Evolutionary conservation across 352 stramenopile genomes (phyloP), one percentile per base, ranked within the genome.

Genomic region (Phytophthora pseudosyringae): DNA sequence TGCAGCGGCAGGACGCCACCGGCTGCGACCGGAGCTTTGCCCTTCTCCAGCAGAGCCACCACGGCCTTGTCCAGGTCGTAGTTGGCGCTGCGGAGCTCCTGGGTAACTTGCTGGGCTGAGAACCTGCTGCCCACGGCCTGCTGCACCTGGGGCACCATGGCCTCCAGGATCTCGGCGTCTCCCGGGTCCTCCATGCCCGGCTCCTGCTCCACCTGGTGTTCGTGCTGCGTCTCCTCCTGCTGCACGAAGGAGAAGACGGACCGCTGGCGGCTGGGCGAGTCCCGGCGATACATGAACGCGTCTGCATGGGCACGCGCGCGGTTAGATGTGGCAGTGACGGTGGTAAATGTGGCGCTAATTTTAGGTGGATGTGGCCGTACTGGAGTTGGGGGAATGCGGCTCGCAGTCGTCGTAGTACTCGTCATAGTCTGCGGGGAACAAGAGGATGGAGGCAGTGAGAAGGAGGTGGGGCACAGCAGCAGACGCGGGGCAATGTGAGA

Each of bases 161-260:
- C 49, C 26, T 81, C 73, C 21, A 93, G 41, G n/a, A 93, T 60
- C 35, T 91, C 83, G 21, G 51, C 26, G 47, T 76, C 45, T 83
- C 78, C 77, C 21, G 59, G 71, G 57, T 92, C 80, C 26, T 79
- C 70, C 1, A 11, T 5, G 41, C 18, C 39, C 18, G 28, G 10
- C 4, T 66, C 40, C 15, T 60, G 25, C 31, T 75, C 48, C 38
- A 46, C 9, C 18, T 46, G 41, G 18, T 35, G 31, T 5, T 45
- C 5, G 5, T 28, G 7, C 16, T 54, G 31, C 2, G 38, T 54
- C 32, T 73, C 48, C 16, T 73, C 53, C 16, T 89, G 82, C 35
- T 92, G 81, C 5, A 93, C 80, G 58, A 95, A 95, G 41, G 84
- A 83, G 62, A 95, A 95, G 15, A 95, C 78, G 6, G 81, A 92